Evolutionary conservation across 306 rosid species (phyloP), one percentile per base, ranked within the genome.

Genomic region (Dryas drummondii): DNA sequence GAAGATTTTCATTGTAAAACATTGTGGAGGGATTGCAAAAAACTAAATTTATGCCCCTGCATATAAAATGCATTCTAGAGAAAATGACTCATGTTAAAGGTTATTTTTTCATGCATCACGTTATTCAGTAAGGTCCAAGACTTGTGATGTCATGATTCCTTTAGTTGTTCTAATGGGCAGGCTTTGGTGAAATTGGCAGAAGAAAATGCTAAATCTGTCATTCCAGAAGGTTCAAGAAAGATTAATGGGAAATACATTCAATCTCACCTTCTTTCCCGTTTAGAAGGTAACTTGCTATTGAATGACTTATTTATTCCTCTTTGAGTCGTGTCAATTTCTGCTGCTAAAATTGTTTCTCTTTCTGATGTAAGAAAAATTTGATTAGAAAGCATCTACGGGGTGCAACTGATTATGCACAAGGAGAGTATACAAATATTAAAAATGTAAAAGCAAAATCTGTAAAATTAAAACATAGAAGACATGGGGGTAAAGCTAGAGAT

Each of bases 201-300:
- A 87, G 99, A 92, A 85, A 87, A 90, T 69, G 85, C 97, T 14
- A 87, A 85, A 62, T 87, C 81, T 65, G 84, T 81, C 75, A 86
- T 86, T 78, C 90, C 93, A 26, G 75, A 54, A 74, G 96, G 99
- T 78, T 75, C 97, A 56, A 92, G 99, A 86, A 94, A 92, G 90
- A 92, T 92, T 81, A 86, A 90, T 57, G 99, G 99, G 73, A 94
- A 89, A 82, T 94, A 90, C 82, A 86, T 94, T 75, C 99, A 88
- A 64, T 92, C 91, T 82, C 93, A 92, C 88, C 91, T 94, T 80
- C 87, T 90, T 77, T 81, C 90, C 45, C 85, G 92, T 67, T 77
- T 94, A 75, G 84, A 87, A 87, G 97, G 99, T 92, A 88, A 72
- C 32, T 72, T 58, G 10, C 37, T 3, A 45, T 14, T 4, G 47